phyloP scores from a whole-genome alignment of 2,329 filamentous ascomycete species.

The Pseudopyricularia javanii region DNA sequence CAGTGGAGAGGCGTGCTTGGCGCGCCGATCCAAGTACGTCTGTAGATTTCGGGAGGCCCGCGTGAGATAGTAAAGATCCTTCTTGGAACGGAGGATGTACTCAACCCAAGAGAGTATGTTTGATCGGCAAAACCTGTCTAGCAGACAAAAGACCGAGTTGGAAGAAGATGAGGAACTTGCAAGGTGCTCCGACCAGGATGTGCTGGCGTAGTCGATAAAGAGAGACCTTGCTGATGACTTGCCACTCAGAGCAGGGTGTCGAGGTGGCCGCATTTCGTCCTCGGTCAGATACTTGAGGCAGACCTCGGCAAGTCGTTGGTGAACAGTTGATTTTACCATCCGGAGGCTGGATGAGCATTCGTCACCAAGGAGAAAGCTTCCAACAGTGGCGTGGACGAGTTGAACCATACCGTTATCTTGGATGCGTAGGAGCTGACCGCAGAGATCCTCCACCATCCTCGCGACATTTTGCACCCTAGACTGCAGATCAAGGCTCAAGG shows the following conservation, averaged over 20 bases:
- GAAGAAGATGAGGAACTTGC: constrained; percentile 11
- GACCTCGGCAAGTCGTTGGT: constrained; percentile 18
- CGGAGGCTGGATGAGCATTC: constrained; percentile 14
- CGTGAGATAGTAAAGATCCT: neutral
- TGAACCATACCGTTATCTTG: constrained; percentile 18
- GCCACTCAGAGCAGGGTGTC: constrained; percentile 8
- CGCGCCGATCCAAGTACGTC: neutral
- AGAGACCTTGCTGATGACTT: constrained; percentile 3
- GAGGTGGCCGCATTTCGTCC: constrained; percentile 21
- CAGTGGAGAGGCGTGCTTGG: neutral
- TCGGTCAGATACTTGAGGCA: constrained; percentile 20
- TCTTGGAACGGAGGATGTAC: neutral
- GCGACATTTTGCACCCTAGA: too few species aligned
- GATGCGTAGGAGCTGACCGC: constrained; percentile 21
- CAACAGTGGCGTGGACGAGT: constrained; percentile 25
- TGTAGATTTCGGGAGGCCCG: neutral
- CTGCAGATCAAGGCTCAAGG: constrained; percentile 11
- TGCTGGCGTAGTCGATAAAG: constrained; percentile 18
- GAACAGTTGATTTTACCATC: constrained; percentile 13
- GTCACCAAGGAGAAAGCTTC: constrained; percentile 14
- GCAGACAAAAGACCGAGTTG: constrained; percentile 32
- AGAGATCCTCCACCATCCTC: constrained; percentile 14
- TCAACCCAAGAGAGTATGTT: constrained; percentile 18
- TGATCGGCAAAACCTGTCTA: constrained; percentile 46
- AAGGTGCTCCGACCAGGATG: constrained; percentile 21